A percentile compares a stretch with the other conserved stretches of the same genome.
Evolutionary conservation across 305 asterid species (phyloP).

Genomic region (Fraxinus paxiana): DNA sequence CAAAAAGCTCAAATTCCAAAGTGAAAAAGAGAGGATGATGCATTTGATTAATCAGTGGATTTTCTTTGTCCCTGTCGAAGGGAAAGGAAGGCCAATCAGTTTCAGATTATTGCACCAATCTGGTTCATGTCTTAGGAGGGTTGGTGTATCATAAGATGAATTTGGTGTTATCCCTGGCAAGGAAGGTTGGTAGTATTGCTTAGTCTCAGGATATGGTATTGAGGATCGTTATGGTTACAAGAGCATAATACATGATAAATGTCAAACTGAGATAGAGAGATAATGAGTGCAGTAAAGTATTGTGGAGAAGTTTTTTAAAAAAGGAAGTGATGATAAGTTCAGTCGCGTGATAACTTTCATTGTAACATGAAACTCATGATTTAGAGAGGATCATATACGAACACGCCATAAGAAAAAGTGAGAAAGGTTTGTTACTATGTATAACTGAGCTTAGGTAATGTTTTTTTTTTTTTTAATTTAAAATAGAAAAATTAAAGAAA

Average conservation of each 20-base stretch:
- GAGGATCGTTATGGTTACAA: not conserved
- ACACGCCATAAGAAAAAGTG: not conserved
- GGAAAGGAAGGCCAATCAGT: not conserved
- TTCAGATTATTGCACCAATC: not conserved
- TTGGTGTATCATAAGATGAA: not conserved
- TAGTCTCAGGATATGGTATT: not conserved
- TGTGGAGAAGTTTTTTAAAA: not conserved
- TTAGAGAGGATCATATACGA: not conserved
- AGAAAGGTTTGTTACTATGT: not conserved
- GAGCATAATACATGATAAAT: not conserved
- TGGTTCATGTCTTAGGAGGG: not conserved
- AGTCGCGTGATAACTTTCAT: not conserved
- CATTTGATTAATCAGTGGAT: not conserved
- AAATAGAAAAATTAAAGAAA: not conserved
- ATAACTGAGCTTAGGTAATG: not conserved
- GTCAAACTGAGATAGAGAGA: not conserved
- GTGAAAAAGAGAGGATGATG: not conserved
- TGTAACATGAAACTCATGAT: not conserved
- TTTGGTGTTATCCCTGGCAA: not conserved
- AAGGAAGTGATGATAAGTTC: not conserved
- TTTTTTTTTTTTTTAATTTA: not conserved
- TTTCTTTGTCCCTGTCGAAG: not conserved
- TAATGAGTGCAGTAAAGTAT: not conserved
- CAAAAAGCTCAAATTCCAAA: not conserved
- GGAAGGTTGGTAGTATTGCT: not conserved